Evolutionary conservation across 495 filamentous ascomycete species (phyloP).

Genomic region (Tuber borchii): DNA sequence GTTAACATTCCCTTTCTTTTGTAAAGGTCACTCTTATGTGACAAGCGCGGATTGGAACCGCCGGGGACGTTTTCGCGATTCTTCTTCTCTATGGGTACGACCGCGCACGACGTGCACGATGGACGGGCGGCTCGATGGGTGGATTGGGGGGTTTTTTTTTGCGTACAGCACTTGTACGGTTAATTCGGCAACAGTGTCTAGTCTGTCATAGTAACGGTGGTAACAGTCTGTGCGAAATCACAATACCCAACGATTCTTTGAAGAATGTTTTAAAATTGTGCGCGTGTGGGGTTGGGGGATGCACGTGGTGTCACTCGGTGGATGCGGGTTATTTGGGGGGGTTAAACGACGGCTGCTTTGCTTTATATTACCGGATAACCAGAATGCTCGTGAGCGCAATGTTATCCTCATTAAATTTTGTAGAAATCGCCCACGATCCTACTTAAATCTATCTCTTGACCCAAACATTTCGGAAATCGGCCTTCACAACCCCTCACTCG

Average conservation of each 20-base stretch:
- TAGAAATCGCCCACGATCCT: neutral
- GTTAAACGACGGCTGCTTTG: neutral
- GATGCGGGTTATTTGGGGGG: neutral
- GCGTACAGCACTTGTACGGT: neutral
- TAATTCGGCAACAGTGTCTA: neutral
- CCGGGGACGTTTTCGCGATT: neutral
- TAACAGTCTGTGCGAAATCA: neutral
- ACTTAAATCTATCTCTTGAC: neutral
- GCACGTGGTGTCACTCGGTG: neutral
- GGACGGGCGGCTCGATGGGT: neutral
- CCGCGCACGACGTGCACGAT: neutral
- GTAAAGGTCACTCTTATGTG: constrained; percentile 12
- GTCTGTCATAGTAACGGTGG: neutral
- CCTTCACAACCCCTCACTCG: neutral
- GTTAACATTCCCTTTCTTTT: neutral
- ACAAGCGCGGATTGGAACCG: neutral
- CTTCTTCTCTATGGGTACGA: neutral
- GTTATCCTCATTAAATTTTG: neutral
- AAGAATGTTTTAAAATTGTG: neutral
- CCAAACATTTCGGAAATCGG: neutral
- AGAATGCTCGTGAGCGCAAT: neutral
- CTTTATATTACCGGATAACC: neutral
- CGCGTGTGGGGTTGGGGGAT: neutral
- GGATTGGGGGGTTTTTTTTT: constrained; percentile 15
- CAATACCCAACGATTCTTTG: neutral